Conservation (phyloP, 768 basidiomycete species). For the Rhizopogon vinicolor region DNA sequence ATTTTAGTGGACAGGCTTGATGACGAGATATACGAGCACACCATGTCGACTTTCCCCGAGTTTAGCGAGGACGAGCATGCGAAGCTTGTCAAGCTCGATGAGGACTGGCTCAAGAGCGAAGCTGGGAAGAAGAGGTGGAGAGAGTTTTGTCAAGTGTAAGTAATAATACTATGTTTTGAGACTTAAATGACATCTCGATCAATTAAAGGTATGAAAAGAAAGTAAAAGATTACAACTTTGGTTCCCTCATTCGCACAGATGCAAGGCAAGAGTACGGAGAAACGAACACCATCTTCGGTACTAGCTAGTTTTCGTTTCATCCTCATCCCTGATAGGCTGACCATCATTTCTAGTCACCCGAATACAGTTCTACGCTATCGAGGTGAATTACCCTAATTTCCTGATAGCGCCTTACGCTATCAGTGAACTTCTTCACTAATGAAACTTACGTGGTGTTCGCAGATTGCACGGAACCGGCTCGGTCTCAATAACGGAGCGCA, state of each 20-base stretch:
- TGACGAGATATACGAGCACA: slow-evolving; percentile 85
- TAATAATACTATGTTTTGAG: background rate
- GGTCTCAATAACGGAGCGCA: slow-evolving; percentile 89
- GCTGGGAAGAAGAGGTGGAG: slow-evolving; percentile 91
- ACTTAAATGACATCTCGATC: slow-evolving; percentile 4
- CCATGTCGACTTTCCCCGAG: slow-evolving; percentile 80
- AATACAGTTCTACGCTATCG: slow-evolving; percentile 85
- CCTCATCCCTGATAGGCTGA: slow-evolving; percentile 7
- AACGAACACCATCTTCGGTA: slow-evolving; percentile 92
- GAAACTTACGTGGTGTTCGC: background rate
- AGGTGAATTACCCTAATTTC: slow-evolving; percentile 43
- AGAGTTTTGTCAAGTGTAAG: slow-evolving; percentile 20
- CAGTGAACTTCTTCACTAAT: background rate
- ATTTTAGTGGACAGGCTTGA: slow-evolving; percentile 54
- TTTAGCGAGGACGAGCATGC: slow-evolving; percentile 44
- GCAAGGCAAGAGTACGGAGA: slow-evolving; percentile 80
- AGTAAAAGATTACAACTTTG: slow-evolving; percentile 94
- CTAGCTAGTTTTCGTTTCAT: background rate
- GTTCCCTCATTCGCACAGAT: slow-evolving; percentile 85
- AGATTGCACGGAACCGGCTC: slow-evolving; percentile 90
- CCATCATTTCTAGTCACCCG: slow-evolving; percentile 12
- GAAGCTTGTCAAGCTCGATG: slow-evolving; percentile 61
- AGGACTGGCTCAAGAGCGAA: slow-evolving; percentile 88
- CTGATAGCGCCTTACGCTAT: background rate
- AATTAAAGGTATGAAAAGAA: slow-evolving; percentile 76